These are phyloP conservation scores for Pseudognaphalium luteoalbum DNA, from an alignment of 129 eudicot species.

Conservation along the genomic window DNA sequence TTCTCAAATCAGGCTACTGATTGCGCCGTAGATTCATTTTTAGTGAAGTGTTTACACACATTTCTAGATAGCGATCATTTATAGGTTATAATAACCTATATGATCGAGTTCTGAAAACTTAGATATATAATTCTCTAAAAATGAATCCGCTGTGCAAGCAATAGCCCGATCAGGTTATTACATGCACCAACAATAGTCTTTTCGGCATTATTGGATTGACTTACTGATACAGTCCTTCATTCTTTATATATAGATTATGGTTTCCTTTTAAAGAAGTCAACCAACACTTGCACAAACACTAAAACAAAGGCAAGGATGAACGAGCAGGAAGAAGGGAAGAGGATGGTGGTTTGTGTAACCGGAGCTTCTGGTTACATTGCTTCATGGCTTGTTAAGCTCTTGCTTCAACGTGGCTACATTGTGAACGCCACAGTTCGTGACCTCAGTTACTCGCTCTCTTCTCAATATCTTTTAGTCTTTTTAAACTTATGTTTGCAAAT, in stretches of 20 bases:
- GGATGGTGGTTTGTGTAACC: conserved; percentile 46
- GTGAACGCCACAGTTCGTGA: conserved; percentile 48
- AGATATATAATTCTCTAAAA: no score
- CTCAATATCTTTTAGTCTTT: neutral
- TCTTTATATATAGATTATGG: neutral
- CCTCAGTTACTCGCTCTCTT: conserved; percentile 27
- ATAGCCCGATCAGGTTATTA: neutral
- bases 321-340: conserved; percentile 15
- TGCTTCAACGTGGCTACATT: conserved; percentile 45
- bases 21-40: no score
- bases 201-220: neutral
- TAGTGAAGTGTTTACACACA: no score
- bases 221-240: neutral
- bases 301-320: conserved; percentile 4
- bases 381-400: conserved; percentile 49
- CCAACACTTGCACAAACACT: neutral
- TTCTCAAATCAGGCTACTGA: neutral
- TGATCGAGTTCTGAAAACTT: no score
- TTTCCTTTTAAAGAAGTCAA: neutral
- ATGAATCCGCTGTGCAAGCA: neutral
- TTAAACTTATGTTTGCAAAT: neutral
- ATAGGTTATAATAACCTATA: no score
- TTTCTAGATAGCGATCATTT: no score
- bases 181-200: neutral
- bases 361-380: conserved; percentile 54